A percentile compares a stretch with the other conserved stretches of the same genome.
These are phyloP conservation scores for Phytophthora crassamura DNA, from an alignment of 352 stramenopile genomes.

Conservation along the genomic window DNA sequence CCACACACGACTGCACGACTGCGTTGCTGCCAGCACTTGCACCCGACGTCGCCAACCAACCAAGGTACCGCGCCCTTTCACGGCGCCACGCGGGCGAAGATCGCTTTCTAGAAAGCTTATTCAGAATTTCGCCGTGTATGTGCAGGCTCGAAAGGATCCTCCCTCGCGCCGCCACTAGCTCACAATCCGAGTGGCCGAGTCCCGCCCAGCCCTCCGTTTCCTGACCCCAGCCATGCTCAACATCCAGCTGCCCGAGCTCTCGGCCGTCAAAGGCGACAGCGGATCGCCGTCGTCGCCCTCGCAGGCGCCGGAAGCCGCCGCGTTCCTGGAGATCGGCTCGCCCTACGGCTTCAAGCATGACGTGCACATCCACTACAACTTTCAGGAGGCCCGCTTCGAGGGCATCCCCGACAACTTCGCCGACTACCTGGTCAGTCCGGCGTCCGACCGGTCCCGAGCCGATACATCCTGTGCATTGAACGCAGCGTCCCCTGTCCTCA, in stretches of 20 bases:
- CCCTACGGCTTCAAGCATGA: slow-evolving; percentile 84
- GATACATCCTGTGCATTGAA: slow-evolving; percentile 30
- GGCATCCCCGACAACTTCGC: slow-evolving; percentile 84
- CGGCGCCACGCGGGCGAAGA: not conserved
- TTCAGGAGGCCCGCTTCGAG: slow-evolving; percentile 84
- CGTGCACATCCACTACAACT: slow-evolving; percentile 91
- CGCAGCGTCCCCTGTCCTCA: slow-evolving; percentile 13
- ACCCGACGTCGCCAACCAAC: not conserved
- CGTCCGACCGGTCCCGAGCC: slow-evolving; percentile 27
- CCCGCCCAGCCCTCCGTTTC: not conserved
- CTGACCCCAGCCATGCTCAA: slow-evolving; percentile 38
- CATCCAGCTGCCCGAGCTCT: slow-evolving; percentile 49
- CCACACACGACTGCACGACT: not conserved
- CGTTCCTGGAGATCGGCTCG: slow-evolving; percentile 67
- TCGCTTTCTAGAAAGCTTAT: slow-evolving; percentile 39
- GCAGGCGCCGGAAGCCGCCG: slow-evolving; percentile 17
- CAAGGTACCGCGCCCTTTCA: slow-evolving; percentile 37
- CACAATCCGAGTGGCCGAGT: slow-evolving; percentile 38
- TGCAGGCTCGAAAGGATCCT: slow-evolving; percentile 18
- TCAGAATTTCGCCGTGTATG: slow-evolving; percentile 25
- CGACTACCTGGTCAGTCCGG: slow-evolving; percentile 56
- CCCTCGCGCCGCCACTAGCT: not conserved
- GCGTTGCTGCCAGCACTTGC: not conserved
- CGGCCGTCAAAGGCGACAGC: slow-evolving; percentile 36
- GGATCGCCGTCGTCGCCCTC: slow-evolving; percentile 44